Percentiles rank a stretch among this genome's conserved stretches.
phyloP scores from a whole-genome alignment of 225 moss, liverwort and hornwort species.

The Bryoerythrophyllum caledonicum region DNA sequence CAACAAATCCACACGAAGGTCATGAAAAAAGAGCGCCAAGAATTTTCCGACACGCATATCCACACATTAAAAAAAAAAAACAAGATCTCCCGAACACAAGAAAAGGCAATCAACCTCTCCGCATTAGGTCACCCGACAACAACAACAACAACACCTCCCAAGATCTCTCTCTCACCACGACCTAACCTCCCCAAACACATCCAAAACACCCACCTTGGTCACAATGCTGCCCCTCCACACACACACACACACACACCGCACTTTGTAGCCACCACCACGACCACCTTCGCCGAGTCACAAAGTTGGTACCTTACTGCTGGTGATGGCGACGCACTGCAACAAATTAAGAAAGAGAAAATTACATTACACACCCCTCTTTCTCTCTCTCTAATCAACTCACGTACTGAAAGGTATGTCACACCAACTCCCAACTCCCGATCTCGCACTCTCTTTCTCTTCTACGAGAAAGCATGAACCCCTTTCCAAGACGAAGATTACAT shows the following conservation, averaged over 20 bases:
- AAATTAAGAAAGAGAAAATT: neutral
- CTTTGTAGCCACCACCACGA: neutral
- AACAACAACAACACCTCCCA: constrained; percentile 4
- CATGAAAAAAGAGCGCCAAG: constrained; percentile 33
- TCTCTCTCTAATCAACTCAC: constrained; percentile 11
- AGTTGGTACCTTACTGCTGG: neutral
- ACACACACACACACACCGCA: neutral
- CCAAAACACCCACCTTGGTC: constrained; percentile 8
- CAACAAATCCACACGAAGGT: neutral
- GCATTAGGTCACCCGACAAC: constrained; percentile 25
- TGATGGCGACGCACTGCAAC: constrained; percentile 27
- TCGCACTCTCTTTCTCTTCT: neutral
- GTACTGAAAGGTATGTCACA: constrained; percentile 12
- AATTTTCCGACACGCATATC: constrained; percentile 15
- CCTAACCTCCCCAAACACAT: constrained; percentile 28
- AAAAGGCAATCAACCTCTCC: constrained; percentile 8
- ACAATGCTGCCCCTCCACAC: constrained; percentile 21
- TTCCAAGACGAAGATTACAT: neutral
- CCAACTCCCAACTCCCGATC: neutral
- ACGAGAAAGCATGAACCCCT: neutral
- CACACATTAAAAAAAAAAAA: neutral
- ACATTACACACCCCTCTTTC: neutral
- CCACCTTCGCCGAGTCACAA: neutral
- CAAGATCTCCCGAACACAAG: constrained; percentile 1
- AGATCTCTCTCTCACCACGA: constrained; percentile 34